Evolutionary conservation across 768 basidiomycete genomes (phyloP), one percentile per base, ranked within the genome.

Genomic region (Sporobolomyces pararoseus): DNA sequence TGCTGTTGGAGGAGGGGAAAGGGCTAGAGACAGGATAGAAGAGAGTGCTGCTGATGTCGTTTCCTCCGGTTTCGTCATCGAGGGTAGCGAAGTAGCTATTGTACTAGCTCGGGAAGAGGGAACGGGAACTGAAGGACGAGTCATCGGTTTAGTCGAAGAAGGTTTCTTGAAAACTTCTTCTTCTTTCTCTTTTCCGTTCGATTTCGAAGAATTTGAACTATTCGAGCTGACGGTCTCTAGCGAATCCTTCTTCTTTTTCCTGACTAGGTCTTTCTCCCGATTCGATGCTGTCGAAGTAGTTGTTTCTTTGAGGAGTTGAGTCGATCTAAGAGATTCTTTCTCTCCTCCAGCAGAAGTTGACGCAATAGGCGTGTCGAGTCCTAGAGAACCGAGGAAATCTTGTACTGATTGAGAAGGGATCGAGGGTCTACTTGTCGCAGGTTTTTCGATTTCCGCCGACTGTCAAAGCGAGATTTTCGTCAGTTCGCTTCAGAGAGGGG

Each of bases 331-430:
- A 3, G 17, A 19, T 14, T 10, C 25, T 37, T 58, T 58, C 55
- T 25, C 55, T 34, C 53, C 53, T 35, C 32, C 31, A 23, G 5
- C 39, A 12, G 25, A 7, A 51, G n/a, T 6, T 12, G 13, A 16
- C 6, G 39, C 37, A 19, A 42, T 19, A 10, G 55, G 55, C 3
- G 55, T 58, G 21, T 58, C 37, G 7, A 58, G 37, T 58, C 55
- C 55, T 23, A 58, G 21, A 17, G 55, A 58, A 37, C 55, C 55
- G 3, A 58, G 39, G 31, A 59, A 59, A 29, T 59, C 58, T 13
- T 14, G 29, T 31, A 59, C 58, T 4, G 58, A 25, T 46, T 46
- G n/a, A 4, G 58, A 59, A 32, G 58, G 58, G 27, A 44, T 46
- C 58, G 58, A 59, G 39, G 58, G 58, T 4, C 58, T 12, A 5